These are phyloP conservation scores for Biscogniauxia marginata DNA, from an alignment of 2,329 filamentous ascomycete species.

Conservation along the genomic window DNA sequence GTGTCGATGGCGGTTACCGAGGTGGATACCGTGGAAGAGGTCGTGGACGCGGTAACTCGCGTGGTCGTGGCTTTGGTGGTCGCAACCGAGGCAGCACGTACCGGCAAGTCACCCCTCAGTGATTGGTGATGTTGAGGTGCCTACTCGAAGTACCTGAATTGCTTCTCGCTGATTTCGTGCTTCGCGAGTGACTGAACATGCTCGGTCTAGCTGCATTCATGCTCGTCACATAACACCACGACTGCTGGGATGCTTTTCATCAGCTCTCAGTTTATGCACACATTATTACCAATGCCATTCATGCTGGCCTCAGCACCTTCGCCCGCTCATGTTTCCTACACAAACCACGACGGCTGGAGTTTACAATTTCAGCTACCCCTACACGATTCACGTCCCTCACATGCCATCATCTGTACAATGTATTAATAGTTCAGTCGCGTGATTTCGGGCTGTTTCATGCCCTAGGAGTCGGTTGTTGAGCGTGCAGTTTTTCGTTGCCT, in stretches of 20 bases:
- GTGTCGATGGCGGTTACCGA: conserved; percentile 78
- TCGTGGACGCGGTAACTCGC: conserved; percentile 65
- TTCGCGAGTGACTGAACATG: neutral
- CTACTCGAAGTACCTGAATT: neutral
- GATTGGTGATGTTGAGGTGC: conserved; percentile 4
- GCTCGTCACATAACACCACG: neutral
- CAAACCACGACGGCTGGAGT: neutral
- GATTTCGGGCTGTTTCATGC: conserved; percentile 21
- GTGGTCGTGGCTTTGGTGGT: conserved; percentile 41
- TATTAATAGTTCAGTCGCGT: conserved; percentile 27
- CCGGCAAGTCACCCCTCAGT: conserved; percentile 23
- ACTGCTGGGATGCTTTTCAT: neutral
- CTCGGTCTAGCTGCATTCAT: neutral
- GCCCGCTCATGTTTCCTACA: neutral
- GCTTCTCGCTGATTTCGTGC: neutral
- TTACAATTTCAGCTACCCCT: neutral
- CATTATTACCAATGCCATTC: neutral
- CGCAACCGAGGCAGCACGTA: conserved; percentile 34
- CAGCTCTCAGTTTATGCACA: neutral
- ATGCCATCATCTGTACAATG: conserved; percentile 18
- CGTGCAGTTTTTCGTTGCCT: conserved; percentile 24
- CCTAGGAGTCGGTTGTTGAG: conserved; percentile 26
- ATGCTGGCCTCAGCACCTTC: neutral
- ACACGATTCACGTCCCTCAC: neutral
- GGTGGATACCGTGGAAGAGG: conserved; percentile 78